Evolutionary conservation across 2,329 filamentous ascomycete genomes (phyloP), one percentile per base, ranked within the genome.

Genomic region (Phialocephala sp.): DNA sequence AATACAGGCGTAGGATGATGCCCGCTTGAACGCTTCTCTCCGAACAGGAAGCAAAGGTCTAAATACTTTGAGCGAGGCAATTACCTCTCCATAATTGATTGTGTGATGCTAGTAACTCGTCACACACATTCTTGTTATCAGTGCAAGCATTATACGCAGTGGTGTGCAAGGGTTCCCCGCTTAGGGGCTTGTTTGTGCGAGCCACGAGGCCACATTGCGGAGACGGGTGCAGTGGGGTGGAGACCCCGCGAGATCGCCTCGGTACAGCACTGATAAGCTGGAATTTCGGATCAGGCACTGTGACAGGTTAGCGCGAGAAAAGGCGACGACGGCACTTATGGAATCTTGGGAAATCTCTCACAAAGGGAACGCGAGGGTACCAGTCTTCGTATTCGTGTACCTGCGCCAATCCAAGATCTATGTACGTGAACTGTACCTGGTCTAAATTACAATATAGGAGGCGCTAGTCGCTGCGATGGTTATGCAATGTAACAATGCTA

Each of bases 191-290:
- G 47, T 52, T 20, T 32, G 47, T 52, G 47, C 47, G 47, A 52
- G 24, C 47, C 47, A 52, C 47, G 47, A 52, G 22, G 20, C 4
- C 43, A 6, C 15, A 11, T 52, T 24, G 47, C 47, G 47, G 24
- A 54, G 24, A 22, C 32, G 50, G 50, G 24, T 27, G 22, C 8
- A 32, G 27, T 32, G 27, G 27, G 27, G 27, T 32, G 27, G 27
- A 32, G 27, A 50, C 27, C 50, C 27, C 24, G 24, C 24, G 20
- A 20, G 12, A 22, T 20, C 39, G 39, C 57, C 57, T 59, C 57
- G 57, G 57, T 35, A 35, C 57, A 59, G 27, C 57, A 47, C 18
- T 59, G 37, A 47, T 59, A 59, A 24, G 57, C 57, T 43, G 39
- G 37, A 20, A 1, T 2, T 47, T 59, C 41, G 37, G 57, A 35